phyloP scores from a whole-genome alignment of 1,284 basidiomycete species.

The Singerocomus inundabilis region DNA sequence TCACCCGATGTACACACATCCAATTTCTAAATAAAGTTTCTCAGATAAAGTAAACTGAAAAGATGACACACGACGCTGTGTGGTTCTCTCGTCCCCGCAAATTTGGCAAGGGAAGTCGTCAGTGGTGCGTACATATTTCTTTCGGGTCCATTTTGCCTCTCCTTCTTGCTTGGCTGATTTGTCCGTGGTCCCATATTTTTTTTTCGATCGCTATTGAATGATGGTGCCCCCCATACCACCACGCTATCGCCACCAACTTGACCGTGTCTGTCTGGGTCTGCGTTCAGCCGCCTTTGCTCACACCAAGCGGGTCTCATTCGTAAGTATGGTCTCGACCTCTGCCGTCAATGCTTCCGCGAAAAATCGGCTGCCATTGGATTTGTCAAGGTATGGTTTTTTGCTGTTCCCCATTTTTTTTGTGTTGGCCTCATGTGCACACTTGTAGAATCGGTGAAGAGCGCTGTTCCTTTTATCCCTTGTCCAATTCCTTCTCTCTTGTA shows the following conservation, averaged over 20 bases:
- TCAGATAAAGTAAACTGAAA: conserved; percentile 18
- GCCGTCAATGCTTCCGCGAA: conserved; percentile 98
- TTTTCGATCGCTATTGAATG: neutral
- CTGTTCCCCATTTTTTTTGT: too few species aligned
- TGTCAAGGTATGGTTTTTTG: conserved; percentile 77
- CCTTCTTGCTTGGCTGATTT: neutral
- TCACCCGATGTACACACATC: neutral
- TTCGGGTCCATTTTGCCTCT: neutral
- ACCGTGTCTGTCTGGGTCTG: neutral
- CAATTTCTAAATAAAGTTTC: neutral
- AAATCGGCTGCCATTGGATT: conserved; percentile 92
- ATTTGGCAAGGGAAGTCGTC: conserved; percentile 93
- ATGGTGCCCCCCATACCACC: neutral
- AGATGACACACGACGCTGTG: conserved; percentile 81
- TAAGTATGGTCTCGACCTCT: conserved; percentile 93
- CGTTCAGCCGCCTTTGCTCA: conserved; percentile 83
- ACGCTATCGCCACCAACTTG: neutral
- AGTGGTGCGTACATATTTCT: conserved; percentile 69
- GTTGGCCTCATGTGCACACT: too few species aligned
- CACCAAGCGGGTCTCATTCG: conserved; percentile 97
- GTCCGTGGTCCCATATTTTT: neutral
- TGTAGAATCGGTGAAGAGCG: too few species aligned
- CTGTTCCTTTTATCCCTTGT: too few species aligned
- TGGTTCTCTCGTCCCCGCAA: conserved; percentile 94
- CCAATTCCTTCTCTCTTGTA: too few species aligned